Percentiles rank a stretch among this genome's conserved stretches.
Conservation (phyloP, 208 protist genomes). For the Spironucleus salmonicida region DNA sequence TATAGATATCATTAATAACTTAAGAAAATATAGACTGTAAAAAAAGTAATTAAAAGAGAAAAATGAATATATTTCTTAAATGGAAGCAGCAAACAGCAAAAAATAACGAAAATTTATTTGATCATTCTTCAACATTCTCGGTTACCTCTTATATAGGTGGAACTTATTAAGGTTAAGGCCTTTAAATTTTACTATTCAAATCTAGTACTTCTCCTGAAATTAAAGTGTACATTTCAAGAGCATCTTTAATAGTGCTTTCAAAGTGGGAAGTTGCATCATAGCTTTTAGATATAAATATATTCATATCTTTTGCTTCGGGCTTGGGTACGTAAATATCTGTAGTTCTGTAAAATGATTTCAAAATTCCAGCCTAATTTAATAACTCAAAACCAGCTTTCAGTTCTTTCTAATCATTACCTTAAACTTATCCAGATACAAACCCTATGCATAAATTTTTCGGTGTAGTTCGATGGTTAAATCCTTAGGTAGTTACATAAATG, state of each 20-base stretch:
- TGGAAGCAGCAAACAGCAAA: too few relatives aligned
- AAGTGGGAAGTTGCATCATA: slow-evolving; percentile 86
- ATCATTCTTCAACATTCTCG: too few relatives aligned
- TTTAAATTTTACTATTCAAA: slow-evolving; percentile 10
- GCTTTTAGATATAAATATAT: slow-evolving; percentile 74
- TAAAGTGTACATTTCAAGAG: slow-evolving; percentile 77
- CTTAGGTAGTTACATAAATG: slow-evolving; percentile 77
- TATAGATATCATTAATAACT: too few relatives aligned
- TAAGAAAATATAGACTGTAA: too few relatives aligned
- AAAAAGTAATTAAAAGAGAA: too few relatives aligned
- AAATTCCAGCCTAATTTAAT: background rate
- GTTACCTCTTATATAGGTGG: too few relatives aligned
- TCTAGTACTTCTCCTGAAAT: slow-evolving; percentile 71
- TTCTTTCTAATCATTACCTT: background rate
- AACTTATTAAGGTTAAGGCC: too few relatives aligned
- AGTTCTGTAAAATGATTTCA: slow-evolving; percentile 51
- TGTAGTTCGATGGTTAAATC: slow-evolving; percentile 16
- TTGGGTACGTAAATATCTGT: slow-evolving; percentile 67
- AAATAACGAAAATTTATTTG: too few relatives aligned
- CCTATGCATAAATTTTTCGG: background rate
- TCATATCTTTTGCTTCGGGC: slow-evolving; percentile 65
- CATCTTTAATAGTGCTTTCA: slow-evolving; percentile 81
- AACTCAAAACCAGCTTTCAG: slow-evolving; percentile 26
- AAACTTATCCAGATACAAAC: slow-evolving; percentile 10
- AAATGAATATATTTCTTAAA: too few relatives aligned